Percentiles rank a stretch among this genome's conserved stretches.
phyloP scores from a whole-genome alignment of 2,329 filamentous ascomycete genomes.

The Daldinia sp. region DNA sequence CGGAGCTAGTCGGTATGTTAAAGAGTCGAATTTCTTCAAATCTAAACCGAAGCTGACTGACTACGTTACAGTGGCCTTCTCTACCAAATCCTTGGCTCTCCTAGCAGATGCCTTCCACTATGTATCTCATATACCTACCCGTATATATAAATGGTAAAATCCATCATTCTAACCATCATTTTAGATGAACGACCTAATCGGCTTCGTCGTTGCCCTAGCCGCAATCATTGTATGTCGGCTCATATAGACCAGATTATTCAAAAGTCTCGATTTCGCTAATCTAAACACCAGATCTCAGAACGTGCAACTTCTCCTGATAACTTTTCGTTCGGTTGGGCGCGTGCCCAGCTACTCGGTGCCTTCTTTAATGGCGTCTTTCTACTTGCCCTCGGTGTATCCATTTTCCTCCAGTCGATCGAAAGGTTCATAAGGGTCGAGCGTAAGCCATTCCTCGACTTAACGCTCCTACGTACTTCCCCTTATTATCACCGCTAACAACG shows the following conservation, averaged over 20 bases:
- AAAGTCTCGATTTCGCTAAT: conserved; percentile 16
- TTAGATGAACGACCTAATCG: conserved; percentile 71
- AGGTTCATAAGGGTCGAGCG: conserved; percentile 67
- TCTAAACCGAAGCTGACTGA: conserved; percentile 10
- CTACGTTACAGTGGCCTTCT: conserved; percentile 43
- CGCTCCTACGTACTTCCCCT: background rate
- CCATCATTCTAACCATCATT: conserved; percentile 11
- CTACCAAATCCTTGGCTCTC: conserved; percentile 74
- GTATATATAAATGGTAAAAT: background rate
- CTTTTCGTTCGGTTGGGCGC: conserved; percentile 79
- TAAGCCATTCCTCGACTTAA: conserved; percentile 45
- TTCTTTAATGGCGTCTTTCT: conserved; percentile 85
- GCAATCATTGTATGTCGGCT: conserved; percentile 64
- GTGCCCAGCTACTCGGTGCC: conserved; percentile 75
- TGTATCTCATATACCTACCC: conserved; percentile 52
- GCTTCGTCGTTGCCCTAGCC: conserved; percentile 71
- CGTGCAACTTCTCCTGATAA: conserved; percentile 62
- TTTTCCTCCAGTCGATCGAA: conserved; percentile 77
- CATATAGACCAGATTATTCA: background rate
- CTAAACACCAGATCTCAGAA: conserved; percentile 61
- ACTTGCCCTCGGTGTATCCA: conserved; percentile 74
- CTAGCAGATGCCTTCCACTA: conserved; percentile 84
- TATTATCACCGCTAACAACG: conserved; percentile 15
- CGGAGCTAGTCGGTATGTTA: conserved; percentile 57
- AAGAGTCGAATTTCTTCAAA: background rate